Conservation (phyloP, 78 protist genomes). For the Dictyostelium brefeldianum region DNA sequence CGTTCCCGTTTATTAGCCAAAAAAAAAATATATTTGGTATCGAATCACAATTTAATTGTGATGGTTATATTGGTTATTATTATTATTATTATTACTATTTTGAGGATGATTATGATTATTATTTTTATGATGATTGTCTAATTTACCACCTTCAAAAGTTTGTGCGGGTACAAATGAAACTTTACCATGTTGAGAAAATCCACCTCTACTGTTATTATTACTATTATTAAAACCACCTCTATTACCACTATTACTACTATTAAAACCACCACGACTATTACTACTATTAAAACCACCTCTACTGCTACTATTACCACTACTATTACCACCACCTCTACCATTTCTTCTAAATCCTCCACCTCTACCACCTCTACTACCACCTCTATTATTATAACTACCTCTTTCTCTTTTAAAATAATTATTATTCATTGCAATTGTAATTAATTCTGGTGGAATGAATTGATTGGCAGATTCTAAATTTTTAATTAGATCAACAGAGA, state of each 20-base stretch:
- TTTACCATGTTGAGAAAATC: not conserved
- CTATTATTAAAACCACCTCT: not conserved
- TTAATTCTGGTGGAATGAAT: conserved; percentile 70
- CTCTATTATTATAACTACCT: not conserved
- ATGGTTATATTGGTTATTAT: not conserved
- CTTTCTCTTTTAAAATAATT: not conserved
- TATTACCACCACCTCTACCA: not conserved
- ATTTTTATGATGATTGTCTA: not conserved
- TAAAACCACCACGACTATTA: not conserved
- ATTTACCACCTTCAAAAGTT: not conserved
- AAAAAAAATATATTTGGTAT: not conserved
- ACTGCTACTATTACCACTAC: not conserved
- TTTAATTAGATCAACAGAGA: conserved; percentile 81
- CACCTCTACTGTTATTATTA: not conserved
- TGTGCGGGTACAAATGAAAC: not conserved
- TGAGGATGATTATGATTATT: not conserved
- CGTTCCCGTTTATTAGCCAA: too few species aligned
- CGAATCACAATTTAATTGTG: not conserved
- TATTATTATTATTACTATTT: not conserved
- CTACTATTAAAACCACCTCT: not conserved
- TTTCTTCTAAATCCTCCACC: not conserved
- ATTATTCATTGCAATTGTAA: conserved; percentile 77
- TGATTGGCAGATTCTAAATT: conserved; percentile 75
- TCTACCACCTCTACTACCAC: not conserved
- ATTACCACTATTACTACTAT: not conserved